Evolutionary conservation across 1,284 basidiomycete species (phyloP).

Genomic region (Cryptococcus sp.): DNA sequence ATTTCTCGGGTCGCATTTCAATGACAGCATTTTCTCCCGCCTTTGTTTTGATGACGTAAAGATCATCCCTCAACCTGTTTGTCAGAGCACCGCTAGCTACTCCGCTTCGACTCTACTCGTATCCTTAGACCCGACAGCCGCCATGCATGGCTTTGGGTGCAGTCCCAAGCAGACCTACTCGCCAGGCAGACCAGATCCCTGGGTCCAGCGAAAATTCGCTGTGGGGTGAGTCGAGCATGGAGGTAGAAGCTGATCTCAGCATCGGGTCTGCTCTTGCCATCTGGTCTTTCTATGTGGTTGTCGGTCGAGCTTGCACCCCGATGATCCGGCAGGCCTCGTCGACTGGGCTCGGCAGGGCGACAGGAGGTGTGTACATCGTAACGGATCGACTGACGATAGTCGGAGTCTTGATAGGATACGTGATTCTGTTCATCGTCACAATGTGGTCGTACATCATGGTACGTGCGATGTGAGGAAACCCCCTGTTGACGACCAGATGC

Average conservation of each 20-base stretch:
- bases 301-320: conserved; percentile 59
- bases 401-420: conserved; percentile 56
- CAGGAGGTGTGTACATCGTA: conserved; percentile 56
- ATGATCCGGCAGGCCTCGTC: conserved; percentile 52
- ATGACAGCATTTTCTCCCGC: no score
- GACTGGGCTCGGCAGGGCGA: conserved; percentile 50
- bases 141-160: not conserved
- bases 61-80: not conserved
- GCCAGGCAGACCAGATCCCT: conserved; percentile 17
- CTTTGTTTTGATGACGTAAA: not conserved
- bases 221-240: conserved; percentile 19
- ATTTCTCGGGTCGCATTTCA: no score
- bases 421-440: conserved; percentile 61
- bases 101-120: no score
- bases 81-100: no score
- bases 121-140: no score
- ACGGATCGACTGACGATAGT: conserved; percentile 47
- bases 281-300: conserved; percentile 60
- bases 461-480: conserved; percentile 9
- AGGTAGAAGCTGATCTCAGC: not conserved
- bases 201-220: conserved; percentile 26
- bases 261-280: conserved; percentile 32
- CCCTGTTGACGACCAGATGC: conserved; percentile 45
- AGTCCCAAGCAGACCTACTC: not conserved
- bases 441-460: conserved; percentile 67